These are phyloP conservation scores for Microbotryum violaceum DNA, from an alignment of 1,284 basidiomycete species.

Conservation along the genomic window DNA sequence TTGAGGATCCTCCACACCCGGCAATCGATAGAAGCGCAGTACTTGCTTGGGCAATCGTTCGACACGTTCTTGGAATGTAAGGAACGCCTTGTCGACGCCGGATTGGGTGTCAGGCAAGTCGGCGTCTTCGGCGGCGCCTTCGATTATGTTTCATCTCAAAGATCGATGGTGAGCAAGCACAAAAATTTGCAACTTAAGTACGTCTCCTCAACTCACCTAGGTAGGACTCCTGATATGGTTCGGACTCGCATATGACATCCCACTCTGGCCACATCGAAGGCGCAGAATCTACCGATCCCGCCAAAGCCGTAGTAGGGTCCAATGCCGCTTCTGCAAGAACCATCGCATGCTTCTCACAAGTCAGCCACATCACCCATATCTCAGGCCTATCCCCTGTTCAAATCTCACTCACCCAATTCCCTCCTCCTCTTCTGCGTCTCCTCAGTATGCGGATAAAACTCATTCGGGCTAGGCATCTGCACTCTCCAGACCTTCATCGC, in stretches of 20 bases:
- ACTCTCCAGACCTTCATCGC: conserved; percentile 16
- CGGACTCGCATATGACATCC: conserved; percentile 23
- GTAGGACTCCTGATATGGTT: conserved; percentile 30
- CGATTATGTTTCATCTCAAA: conserved; percentile 4
- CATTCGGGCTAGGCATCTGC: conserved; percentile 28
- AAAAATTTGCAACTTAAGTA: no score
- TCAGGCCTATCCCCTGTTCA: background rate
- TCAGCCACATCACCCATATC: no score
- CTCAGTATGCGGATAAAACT: conserved; percentile 26
- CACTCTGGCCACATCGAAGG: conserved; percentile 15
- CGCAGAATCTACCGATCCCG: background rate
- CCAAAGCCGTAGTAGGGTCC: conserved; percentile 1
- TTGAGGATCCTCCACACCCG: conserved; percentile 23
- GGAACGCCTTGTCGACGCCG: conserved; percentile 26
- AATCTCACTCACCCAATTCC: conserved; percentile 2
- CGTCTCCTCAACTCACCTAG: conserved; percentile 4
- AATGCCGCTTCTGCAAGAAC: conserved; percentile 1
- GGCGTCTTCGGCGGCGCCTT: conserved; percentile 18
- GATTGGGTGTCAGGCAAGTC: conserved; percentile 21
- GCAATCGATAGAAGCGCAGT: conserved; percentile 28
- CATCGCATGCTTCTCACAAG: background rate
- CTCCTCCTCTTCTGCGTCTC: conserved; percentile 6
- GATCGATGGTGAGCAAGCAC: no score
- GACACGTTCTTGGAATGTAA: conserved; percentile 28
- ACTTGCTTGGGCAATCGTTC: conserved; percentile 29